phyloP scores from a whole-genome alignment of 345 rosid genomes.

The Eucalyptus regnans region DNA sequence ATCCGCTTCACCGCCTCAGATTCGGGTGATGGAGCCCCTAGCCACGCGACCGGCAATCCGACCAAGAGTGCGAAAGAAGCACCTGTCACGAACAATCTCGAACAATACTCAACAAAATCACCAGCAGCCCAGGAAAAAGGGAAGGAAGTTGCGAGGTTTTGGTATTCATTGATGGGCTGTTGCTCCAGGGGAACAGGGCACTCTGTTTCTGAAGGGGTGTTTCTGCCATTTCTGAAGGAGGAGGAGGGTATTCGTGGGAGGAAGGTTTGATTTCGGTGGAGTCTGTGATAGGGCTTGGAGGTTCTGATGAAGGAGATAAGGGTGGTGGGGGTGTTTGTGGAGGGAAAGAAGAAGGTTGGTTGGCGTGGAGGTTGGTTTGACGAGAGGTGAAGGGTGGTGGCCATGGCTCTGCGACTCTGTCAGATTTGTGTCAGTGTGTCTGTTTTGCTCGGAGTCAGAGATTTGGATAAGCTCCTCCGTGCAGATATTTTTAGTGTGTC shows the following conservation, averaged over 20 bases:
- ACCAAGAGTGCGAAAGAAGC: conserved; percentile 60
- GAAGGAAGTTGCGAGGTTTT: conserved; percentile 67
- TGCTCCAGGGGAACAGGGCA: conserved; percentile 86
- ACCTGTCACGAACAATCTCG: conserved; percentile 55
- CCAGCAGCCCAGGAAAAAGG: conserved; percentile 81
- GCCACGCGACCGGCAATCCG: conserved; percentile 82
- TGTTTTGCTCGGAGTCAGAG: neutral
- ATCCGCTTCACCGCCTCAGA: conserved; percentile 47
- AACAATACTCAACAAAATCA: conserved; percentile 38
- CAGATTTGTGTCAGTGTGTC: neutral
- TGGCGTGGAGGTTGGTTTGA: neutral
- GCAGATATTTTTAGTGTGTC: neutral
- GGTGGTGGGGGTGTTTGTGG: neutral
- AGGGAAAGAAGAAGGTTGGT: neutral
- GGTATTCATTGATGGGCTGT: conserved; percentile 83
- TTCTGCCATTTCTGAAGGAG: conserved; percentile 34
- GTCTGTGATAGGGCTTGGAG: neutral
- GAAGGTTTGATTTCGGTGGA: neutral
- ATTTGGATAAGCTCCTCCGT: neutral
- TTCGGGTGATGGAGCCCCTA: conserved; percentile 59
- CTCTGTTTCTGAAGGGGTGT: conserved; percentile 51
- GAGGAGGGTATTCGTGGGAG: neutral
- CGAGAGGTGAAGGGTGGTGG: neutral
- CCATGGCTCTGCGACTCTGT: neutral
- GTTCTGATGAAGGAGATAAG: conserved; percentile 5